Evolutionary conservation across 129 eudicot species (phyloP), one percentile per base, ranked within the genome.

Genomic region (Calendula officinalis): DNA sequence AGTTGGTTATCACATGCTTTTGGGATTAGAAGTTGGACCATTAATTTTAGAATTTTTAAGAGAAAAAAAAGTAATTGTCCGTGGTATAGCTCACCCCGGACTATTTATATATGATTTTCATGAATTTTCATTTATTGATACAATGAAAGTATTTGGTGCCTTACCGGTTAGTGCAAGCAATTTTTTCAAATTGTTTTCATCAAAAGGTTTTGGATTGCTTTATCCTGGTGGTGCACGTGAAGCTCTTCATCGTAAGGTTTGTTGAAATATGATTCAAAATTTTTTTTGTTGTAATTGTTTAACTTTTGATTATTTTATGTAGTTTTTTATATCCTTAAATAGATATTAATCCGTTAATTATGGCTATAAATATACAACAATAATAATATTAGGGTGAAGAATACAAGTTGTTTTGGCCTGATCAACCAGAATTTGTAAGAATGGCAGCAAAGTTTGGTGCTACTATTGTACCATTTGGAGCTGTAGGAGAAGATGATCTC

Each of bases 381-480:
- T 22, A 22, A 22, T 22, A 22, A 22, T 22, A 2, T 22, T 22
- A 60, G 65, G 65, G 65, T 39, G 65, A 60, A 60, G 34, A 33
- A 6, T 40, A 34, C 50, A 60, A 60, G 65, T 40, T 60, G 35
- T 60, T 60, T 60, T 60, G 65, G 65, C 65, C 65, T 36, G 52
- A 43, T 30, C 17, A 42, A 61, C 67, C 42, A 43, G 67, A 61
- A 61, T 61, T 61, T 16, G 51, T 61, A 42, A 61, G 67, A 61
- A 61, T 61, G 67, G 51, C 67, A 7, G 67, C 43, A 38, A 61
- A 42, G 52, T 46, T 41, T 42, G 67, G 67, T 51, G 67, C 67
- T 22, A 61, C 67, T 36, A 61, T 61, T 61, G 3, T 61, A 61
- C 67, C 67, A 27, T 61, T 61, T 61, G 67, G 51, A 11, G 67